Base-by-base conservation (phyloP, 441 rosid genomes). In the Oxalis stricta region DNA sequence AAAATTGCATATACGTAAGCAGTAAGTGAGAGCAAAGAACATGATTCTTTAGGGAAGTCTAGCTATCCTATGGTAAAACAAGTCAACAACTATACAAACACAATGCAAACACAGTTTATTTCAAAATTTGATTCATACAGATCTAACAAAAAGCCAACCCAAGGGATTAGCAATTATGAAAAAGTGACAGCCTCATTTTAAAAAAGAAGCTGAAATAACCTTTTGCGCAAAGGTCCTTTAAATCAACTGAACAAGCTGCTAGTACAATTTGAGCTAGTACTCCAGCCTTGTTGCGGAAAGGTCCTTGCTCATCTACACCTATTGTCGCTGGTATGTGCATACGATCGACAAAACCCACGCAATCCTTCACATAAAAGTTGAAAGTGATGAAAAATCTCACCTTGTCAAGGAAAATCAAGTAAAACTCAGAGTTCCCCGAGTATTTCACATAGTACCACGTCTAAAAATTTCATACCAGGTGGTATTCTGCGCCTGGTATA, bases 301-400 rank as follows among this genome's bases (percentile, higher is more conserved):
- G 93, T 48, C 85, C 91, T 64, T 84, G 95, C 58, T 88, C 95
- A 29, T 88, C 95, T 26, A 81, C 82, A 33, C 91, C 91, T 44
- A 88, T 95, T 78, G 68, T 84, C 18, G 84, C 95, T 0, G 94
- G 97, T 10, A 84, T 61, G 53, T 82, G 94, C 30, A 77, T 69
- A 58, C 91, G 73, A 63, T 77, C 94, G 50, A 88, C 82, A 4
- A 76, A 87, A 51, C 97, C 97, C 22, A 82, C 67, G 56, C 91
- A 82, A 41, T 82, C 91, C 83, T 77, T 48, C 23, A 63, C 24
- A 40, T 52, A 43, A 38, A 22, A 48, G 9, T 13, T 10, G 18
- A 38, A 18, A 24, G 10, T 31, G 38, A 18, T n/a, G 42, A 37
- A 7, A 35, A 28, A 17, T 10, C 13, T 18, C 16, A 38, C 23